Percentiles rank a stretch among this genome's conserved stretches.
These are phyloP conservation scores for Gossypium arboreum DNA, from an alignment of 345 rosid species.

Conservation along the genomic window DNA sequence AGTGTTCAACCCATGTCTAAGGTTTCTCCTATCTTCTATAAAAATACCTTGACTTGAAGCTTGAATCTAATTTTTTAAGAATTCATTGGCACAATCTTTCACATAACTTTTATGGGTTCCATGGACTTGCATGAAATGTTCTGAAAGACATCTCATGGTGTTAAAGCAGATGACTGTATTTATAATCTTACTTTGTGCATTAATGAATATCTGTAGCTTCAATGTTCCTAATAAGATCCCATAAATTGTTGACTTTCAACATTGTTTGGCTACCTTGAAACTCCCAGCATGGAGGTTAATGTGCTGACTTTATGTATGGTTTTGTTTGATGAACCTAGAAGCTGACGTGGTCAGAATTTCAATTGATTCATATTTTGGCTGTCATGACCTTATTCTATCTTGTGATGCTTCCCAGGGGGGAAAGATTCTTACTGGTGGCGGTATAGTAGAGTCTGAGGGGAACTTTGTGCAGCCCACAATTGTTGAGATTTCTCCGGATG, in stretches of 20 bases:
- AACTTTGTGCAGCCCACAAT: conserved; percentile 96
- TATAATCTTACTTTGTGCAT: neutral
- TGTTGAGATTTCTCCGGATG: conserved; percentile 69
- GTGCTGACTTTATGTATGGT: neutral
- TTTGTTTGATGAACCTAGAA: conserved; percentile 5
- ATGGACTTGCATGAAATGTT: neutral
- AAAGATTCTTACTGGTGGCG: conserved; percentile 77
- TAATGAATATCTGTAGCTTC: neutral
- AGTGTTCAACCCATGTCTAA: neutral
- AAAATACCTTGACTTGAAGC: neutral
- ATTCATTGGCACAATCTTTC: neutral
- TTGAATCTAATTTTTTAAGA: neutral
- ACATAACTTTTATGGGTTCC: neutral
- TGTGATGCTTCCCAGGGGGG: conserved; percentile 63
- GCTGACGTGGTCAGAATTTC: neutral
- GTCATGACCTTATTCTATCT: neutral
- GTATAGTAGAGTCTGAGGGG: conserved; percentile 61
- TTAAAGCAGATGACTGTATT: neutral
- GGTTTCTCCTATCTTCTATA: neutral
- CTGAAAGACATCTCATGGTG: neutral
- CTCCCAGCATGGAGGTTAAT: neutral
- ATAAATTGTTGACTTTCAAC: neutral
- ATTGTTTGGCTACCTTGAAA: neutral
- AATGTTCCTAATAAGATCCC: neutral
- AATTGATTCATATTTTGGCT: neutral